Base-by-base conservation (phyloP, 352 stramenopile genomes). In the Globisporangium rhizosaccharum region DNA sequence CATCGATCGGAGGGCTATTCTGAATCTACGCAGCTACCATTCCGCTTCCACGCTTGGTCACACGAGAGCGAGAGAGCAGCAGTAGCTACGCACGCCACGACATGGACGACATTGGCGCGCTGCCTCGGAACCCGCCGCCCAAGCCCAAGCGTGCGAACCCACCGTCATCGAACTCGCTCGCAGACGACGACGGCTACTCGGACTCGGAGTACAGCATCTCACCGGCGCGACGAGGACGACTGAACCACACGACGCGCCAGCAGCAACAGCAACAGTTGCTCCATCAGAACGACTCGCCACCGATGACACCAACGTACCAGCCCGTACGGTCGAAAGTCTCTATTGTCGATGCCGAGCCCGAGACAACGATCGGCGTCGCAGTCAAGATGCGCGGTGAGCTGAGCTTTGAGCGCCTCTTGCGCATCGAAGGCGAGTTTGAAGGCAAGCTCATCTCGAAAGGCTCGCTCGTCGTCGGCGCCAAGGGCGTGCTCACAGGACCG, bases 371-470 rank as follows among this genome's bases (percentile, higher is more conserved):
- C 61, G 84, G 84, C 20, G 77, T 69, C 10, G 81, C 80, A 0
- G 84, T 94, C 28, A 92, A 91, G 70, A 91, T 94, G 88, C 95
- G 90, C 69, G 88, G 88, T 44, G 87, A 96, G 61, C 70, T 97
- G 51, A 92, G 80, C 48, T 97, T 97, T 55, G 88, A 97, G 44
- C 73, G 87, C 6, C 63, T 97, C 48, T 70, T 97, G 39, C 75
- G 89, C 47, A 92, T 97, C 45, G 89, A 96, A 66, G 89, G 89
- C 33, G 84, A 92, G 55, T 97, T 97, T 59, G 85, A 96, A 56
- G 89, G 89, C 58, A 85, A 89, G 50, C 73, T 97, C 17, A 70
- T 92, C 49, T 97, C 89, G 10, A 92, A 93, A 53, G 89, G 89
- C 28, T 93, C 89, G 30, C 79, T 97, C 2, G 81, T 97, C 12